A percentile compares a stretch with the other conserved stretches of the same genome.
Evolutionary conservation across 2,329 filamentous ascomycete species (phyloP).

Genomic region (Aureobasidium musti): DNA sequence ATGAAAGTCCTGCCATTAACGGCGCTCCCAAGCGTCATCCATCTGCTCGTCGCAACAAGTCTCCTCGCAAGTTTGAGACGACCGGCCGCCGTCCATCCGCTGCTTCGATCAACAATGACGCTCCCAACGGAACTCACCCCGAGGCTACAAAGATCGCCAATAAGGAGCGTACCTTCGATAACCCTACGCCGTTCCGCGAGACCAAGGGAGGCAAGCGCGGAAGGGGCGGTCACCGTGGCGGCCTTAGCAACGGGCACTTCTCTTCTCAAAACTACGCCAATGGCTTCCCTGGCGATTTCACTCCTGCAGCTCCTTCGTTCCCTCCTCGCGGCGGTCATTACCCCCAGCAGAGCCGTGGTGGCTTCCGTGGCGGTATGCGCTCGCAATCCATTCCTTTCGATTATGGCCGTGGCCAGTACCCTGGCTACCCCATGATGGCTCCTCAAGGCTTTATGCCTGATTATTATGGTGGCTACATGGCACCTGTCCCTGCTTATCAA

Average conservation of each 20-base stretch:
- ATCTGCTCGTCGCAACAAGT: conserved; percentile 31
- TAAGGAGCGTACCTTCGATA: conserved; percentile 20
- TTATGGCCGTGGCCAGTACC: conserved; percentile 48
- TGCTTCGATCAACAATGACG: conserved; percentile 9
- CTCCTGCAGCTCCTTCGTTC: conserved; percentile 35
- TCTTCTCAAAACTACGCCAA: conserved; percentile 37
- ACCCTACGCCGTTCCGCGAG: conserved; percentile 14
- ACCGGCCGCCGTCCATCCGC: conserved; percentile 10
- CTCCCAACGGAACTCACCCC: not conserved
- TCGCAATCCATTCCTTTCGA: conserved; percentile 64
- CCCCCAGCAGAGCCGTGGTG: conserved; percentile 43
- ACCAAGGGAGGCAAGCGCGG: conserved; percentile 34
- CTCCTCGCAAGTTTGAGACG: conserved; percentile 31
- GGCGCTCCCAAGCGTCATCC: conserved; percentile 21
- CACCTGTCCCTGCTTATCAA: conserved; percentile 61
- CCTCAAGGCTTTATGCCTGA: conserved; percentile 40
- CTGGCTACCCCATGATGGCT: conserved; percentile 35
- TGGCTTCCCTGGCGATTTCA: conserved; percentile 35
- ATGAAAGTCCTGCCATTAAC: conserved; percentile 1
- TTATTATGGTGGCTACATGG: conserved; percentile 57
- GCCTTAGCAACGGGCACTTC: conserved; percentile 40
- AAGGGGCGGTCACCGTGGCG: conserved; percentile 41
- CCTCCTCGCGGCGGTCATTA: conserved; percentile 38
- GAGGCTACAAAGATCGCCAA: conserved; percentile 13
- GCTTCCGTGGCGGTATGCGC: conserved; percentile 55